Evolutionary conservation across 176 grass and related monocot species (phyloP), one percentile per base, ranked within the genome.

Genomic region (Aegilops tauschii): DNA sequence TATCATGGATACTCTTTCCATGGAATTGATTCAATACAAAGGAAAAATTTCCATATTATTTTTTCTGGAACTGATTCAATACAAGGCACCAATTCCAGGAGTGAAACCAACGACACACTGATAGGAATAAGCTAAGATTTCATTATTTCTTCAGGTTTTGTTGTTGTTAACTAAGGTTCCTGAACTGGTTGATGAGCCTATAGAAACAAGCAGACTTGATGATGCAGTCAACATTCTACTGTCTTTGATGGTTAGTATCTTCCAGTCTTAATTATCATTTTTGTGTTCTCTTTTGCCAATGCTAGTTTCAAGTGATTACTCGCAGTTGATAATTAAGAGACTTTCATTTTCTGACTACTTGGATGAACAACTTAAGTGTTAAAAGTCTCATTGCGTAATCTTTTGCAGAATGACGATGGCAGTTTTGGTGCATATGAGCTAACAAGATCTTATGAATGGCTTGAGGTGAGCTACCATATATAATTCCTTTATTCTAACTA

Each of bases 381-480:
- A 37, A 12, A 70, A 70, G 17, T 37, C 11, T 12, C 39, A 70
- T 35, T 39, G 18, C 17, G 5, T 70, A 18, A 1, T 70, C 68
- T 70, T 70, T 18, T 39, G 68, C 68, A 70, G 68, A 70, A 70
- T 35, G 35, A 39, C 1, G 18, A 70, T 70, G 68, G 68, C n/a
- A 70, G 68, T 70, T 70, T 70, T 70, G 68, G 68, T 70, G 34
- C 68, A 39, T 70, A 70, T 70, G 68, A 70, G 68, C 68, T 70
- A 70, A 70, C 68, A 70, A 37, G 68, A 70, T 70, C 68, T 70
- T 70, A 70, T 70, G 68, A 70, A 39, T 70, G 68, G 68, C 34
- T 70, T 39, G 68, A 70, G 68, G 68, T 70, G 68, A 70, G 68
- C 37, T 39, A 17, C 1, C 20, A 21, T 69, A 69, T 39, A 37